phyloP scores from a whole-genome alignment of 2,329 filamentous ascomycete genomes.

The Achaetomium macrosporum region DNA sequence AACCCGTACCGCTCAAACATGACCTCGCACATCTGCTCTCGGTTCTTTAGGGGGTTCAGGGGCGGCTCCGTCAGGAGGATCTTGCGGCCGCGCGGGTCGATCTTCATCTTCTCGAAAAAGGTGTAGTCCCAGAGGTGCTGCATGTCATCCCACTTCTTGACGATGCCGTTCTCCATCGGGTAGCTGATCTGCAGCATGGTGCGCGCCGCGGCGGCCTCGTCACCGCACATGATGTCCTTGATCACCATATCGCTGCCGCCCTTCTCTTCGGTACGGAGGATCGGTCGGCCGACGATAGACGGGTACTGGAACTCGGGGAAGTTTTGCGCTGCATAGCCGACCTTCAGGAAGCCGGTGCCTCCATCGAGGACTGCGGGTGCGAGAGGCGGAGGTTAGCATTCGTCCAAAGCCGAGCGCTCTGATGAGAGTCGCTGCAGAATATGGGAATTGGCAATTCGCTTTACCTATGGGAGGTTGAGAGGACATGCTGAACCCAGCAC shows the following conservation, averaged over 20 bases:
- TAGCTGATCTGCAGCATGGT: constrained; percentile 99
- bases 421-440: background rate
- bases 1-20: constrained; percentile 99
- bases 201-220: constrained; percentile 90
- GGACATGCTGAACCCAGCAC: constrained; percentile 36
- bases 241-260: constrained; percentile 57
- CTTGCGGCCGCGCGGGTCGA: constrained; percentile 88
- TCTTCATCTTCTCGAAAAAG: constrained; percentile 92
- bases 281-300: constrained; percentile 95
- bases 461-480: constrained; percentile 44
- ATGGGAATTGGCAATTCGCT: background rate
- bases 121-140: constrained; percentile 99
- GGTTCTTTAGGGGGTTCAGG: constrained; percentile 95
- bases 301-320: constrained; percentile 99
- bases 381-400: constrained; percentile 22
- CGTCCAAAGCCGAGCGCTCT: constrained; percentile 5
- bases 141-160: constrained; percentile 99
- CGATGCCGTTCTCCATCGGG: constrained; percentile 99
- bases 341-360: constrained; percentile 99
- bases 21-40: constrained; percentile 96
- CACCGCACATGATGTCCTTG: constrained; percentile 99
- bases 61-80: constrained; percentile 90
- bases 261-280: constrained; percentile 90
- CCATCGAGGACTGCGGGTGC: constrained; percentile 83
- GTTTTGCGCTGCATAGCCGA: constrained; percentile 98